Evolutionary conservation across 768 basidiomycete species (phyloP).

Genomic region (Tricholomella constricta): DNA sequence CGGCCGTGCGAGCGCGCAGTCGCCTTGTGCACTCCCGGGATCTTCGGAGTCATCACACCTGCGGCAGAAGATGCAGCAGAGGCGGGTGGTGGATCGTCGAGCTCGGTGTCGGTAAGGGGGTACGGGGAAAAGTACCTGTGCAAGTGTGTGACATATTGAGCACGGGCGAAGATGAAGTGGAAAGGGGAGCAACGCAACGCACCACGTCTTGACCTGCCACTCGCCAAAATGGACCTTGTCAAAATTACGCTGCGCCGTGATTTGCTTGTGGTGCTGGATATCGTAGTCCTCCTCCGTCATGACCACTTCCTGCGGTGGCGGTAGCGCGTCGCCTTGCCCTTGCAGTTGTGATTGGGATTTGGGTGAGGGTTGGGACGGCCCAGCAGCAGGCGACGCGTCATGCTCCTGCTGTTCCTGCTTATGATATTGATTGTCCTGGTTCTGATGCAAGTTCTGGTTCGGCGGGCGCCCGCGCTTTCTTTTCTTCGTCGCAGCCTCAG

Average conservation of each 20-base stretch:
- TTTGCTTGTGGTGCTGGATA: constrained; percentile 64
- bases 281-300: constrained; percentile 75
- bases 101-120: constrained; percentile 70
- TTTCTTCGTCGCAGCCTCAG: constrained; percentile 8
- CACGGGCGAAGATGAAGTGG: neutral
- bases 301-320: constrained; percentile 29
- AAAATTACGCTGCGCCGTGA: constrained; percentile 77
- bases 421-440: too few species aligned
- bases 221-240: constrained; percentile 84
- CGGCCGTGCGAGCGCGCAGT: constrained; percentile 66
- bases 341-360: constrained; percentile 11
- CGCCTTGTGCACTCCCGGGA: constrained; percentile 51
- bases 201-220: constrained; percentile 91
- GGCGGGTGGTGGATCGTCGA: constrained; percentile 44
- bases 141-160: neutral
- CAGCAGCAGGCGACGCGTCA: constrained; percentile 10
- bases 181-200: constrained; percentile 23
- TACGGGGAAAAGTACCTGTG: constrained; percentile 93
- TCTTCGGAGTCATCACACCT: constrained; percentile 37
- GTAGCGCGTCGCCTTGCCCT: constrained; percentile 12
- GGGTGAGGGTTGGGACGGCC: neutral
- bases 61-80: constrained; percentile 17
- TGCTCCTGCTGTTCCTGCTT: constrained; percentile 17
- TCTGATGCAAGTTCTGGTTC: too few species aligned
- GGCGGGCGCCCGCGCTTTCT: constrained; percentile 1